Evolutionary conservation across 75 land plant species (phyloP).

Genomic region (Ceratopteris richardii): DNA sequence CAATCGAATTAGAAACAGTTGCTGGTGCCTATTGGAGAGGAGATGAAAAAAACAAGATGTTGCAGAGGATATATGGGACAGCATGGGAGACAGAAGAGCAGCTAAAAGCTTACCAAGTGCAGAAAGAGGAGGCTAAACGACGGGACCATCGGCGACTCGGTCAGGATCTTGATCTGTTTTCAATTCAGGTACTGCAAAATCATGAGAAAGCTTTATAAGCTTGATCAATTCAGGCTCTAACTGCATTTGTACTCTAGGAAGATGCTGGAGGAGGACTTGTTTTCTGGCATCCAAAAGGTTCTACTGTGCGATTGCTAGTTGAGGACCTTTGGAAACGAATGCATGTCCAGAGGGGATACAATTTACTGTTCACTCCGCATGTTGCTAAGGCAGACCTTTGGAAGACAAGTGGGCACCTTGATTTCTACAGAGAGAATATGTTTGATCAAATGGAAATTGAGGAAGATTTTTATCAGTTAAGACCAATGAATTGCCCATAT

Average conservation of each 20-base stretch:
- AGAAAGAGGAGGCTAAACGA: slow-evolving; percentile 93
- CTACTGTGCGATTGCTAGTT: slow-evolving; percentile 75
- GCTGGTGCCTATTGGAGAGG: slow-evolving; percentile 99
- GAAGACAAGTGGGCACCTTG: slow-evolving; percentile 94
- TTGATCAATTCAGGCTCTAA: too few species aligned
- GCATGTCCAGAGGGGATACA: slow-evolving; percentile 72
- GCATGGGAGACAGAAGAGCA: slow-evolving; percentile 98
- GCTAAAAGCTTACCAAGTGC: slow-evolving; percentile 69
- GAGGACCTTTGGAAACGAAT: slow-evolving; percentile 88
- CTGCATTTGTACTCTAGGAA: slow-evolving; percentile 43
- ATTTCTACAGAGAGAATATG: slow-evolving; percentile 97
- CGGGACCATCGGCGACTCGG: slow-evolving; percentile 96
- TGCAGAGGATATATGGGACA: slow-evolving; percentile 98
- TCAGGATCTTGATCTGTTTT: slow-evolving; percentile 92
- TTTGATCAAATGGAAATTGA: slow-evolving; percentile 93
- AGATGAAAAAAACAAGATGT: slow-evolving; percentile 82
- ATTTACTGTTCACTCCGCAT: slow-evolving; percentile 93
- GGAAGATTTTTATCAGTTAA: slow-evolving; percentile 87
- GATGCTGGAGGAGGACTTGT: slow-evolving; percentile 97
- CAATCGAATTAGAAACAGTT: slow-evolving; percentile 91
- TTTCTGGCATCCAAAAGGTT: slow-evolving; percentile 99
- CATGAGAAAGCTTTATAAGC: background rate
- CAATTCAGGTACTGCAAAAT: slow-evolving; percentile 64
- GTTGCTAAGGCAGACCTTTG: slow-evolving; percentile 92
- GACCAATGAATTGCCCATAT: slow-evolving; percentile 98